Base-by-base conservation (phyloP, 805 yeast genomes). In the Saturnispora gosingensis region DNA sequence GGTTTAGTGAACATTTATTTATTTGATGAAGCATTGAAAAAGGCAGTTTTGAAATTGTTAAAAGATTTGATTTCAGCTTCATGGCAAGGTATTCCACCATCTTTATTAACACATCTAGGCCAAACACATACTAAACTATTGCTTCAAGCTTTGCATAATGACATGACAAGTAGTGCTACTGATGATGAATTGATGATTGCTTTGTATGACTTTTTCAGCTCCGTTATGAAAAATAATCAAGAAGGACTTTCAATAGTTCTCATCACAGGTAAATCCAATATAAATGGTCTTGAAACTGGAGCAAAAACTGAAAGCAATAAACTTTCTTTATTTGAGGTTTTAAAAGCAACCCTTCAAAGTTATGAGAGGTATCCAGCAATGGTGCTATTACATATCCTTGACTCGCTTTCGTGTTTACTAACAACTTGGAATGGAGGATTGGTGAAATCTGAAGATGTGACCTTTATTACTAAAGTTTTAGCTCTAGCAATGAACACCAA, bases 71-170 rank as follows among this genome's bases (percentile, higher is more conserved):
- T 85, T 1, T 72, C 71, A 43, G 81, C 81, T 0, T 67, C 61
- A 2, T 80, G 86, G 83, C 71, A 72, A 6, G 81, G 78, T 27
- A 20, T 32, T 18, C 77, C 82, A 34, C 95, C 96, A 3, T 88
- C 96, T 0, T 68, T 91, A 46, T 71, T 91, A 39, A 85, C 97
- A 0, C 88, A 88, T 62, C 68, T 91, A 50, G 93, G 95, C 4
- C 71, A 76, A n/a, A 71, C 74, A 18, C 75, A 78, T 56, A 77
- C 96, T 0, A 75, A 74, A 27, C 66, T 78, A 3, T 71, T 91
- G 28, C 69, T 87, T 9, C 71, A 73, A n/a, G 74, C 83, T 1
- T 64, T 91, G 28, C 75, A 81, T 0, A 56, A 73, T 0, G 89
- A 87, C 57, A 69, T 89, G 58, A 74, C 76, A 28, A 78, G 77